Evolutionary conservation across 345 rosid species (phyloP), one percentile per base, ranked within the genome.

Genomic region (Eucalyptus sideroxylon): DNA sequence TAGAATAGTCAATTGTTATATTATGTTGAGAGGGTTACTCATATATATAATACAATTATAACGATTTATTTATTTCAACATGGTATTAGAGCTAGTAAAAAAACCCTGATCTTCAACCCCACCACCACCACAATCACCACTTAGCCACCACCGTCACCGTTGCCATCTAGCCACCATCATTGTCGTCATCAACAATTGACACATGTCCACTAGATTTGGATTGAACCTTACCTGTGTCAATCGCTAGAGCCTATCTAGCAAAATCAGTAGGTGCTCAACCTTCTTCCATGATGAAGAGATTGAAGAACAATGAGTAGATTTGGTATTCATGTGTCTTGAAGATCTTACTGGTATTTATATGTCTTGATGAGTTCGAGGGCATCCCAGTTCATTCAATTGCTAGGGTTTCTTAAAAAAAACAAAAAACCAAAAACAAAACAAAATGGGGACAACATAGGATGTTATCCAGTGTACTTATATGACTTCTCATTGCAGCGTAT

Each of bases 161-260:
- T 24, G 27, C 62, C 30, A 56, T 23, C 62, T 23, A 23, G 27
- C 27, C 13, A 56, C 62, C 30, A 23, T 24, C 30, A 56, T 24
- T 24, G 62, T 11, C 3, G 1, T 56, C 27, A 53, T 7, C 24
- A 53, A 3, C 56, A 7, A 53, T 53, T 53, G 56, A 53, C 24
- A 53, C 9, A 4, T 24, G 62, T 24, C 30, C 62, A 23, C 30
- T 0, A 24, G 6, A 56, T 56, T 24, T 24, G 30, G 56, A 53
- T 2, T 53, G 8, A 8, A 56, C 13, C 30, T 2, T 3, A 56
- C 14, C 10, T 2, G 2, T 23, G 2, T 56, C 62, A 4, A 23
- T 56, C 1, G 30, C 62, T 0, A 5, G 2, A 56, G 62, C 62
- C 12, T 24, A 56, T 56, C 62, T 56, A 56, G 62, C 62, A 24